Percentiles rank a stretch among this genome's conserved stretches.
Evolutionary conservation across 768 basidiomycete species (phyloP).

Genomic region (Crepidotus variabilis): DNA sequence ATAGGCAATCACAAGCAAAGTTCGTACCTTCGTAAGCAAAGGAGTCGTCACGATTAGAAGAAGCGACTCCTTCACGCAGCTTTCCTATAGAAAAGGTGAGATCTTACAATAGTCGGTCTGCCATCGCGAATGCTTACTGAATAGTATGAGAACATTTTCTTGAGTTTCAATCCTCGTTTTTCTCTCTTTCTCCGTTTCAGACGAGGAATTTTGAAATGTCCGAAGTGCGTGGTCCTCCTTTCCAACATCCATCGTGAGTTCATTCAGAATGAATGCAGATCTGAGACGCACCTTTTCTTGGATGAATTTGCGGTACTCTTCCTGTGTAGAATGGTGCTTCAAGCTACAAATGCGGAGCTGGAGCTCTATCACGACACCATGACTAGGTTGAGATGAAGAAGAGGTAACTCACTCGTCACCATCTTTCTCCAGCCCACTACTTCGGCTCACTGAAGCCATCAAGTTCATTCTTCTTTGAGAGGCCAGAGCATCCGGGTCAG

Average conservation of each 20-base stretch:
- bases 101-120: background rate
- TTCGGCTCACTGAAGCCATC: conserved; percentile 72
- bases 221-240: conserved; percentile 51
- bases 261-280: background rate
- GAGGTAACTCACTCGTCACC: conserved; percentile 63
- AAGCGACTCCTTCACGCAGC: conserved; percentile 67
- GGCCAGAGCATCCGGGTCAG: conserved; percentile 5
- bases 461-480: conserved; percentile 48
- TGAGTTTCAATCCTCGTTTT: conserved; percentile 49
- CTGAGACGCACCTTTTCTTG: conserved; percentile 52
- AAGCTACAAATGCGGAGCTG: conserved; percentile 40
- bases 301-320: conserved; percentile 65
- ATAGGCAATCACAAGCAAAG: conserved; percentile 7
- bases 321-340: conserved; percentile 55
- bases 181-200: conserved; percentile 28
- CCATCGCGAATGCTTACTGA: conserved; percentile 48
- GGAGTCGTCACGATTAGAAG: conserved; percentile 52
- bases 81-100: conserved; percentile 46
- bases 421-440: conserved; percentile 69
- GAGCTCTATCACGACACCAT: conserved; percentile 24
- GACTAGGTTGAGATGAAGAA: background rate
- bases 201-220: conserved; percentile 25
- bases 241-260: background rate
- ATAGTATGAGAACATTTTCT: conserved; percentile 69
- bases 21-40: conserved; percentile 66